Evolutionary conservation across 495 filamentous ascomycete species (phyloP), one percentile per base, ranked within the genome.

Genomic region (Talaromyces nanjingensis): DNA sequence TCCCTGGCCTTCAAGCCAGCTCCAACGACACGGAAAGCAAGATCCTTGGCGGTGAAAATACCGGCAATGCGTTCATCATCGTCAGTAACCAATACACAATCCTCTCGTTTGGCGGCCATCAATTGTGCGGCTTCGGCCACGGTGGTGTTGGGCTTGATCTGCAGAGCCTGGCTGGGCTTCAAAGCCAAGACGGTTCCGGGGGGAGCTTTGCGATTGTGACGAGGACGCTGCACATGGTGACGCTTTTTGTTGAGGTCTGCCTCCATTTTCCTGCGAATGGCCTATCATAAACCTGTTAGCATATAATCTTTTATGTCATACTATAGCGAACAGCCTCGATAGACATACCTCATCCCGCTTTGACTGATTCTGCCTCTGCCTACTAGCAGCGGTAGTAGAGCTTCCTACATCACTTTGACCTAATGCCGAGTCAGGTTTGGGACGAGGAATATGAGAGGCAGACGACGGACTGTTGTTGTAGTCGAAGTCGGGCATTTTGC

Each of bases 31-130:
- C 94, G 87, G 79, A 97, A 99, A 1, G 94, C 94, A 67, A 99
- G 83, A 80, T 99, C 94, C 81, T 99, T 99, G 37, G 94, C 94
- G 3, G 94, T 99, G 75, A 99, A 99, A 68, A 99, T 99, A 76
- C 94, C 94, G 11, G 94, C 88, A 74, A 99, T 98, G 7, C 94
- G 84, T 64, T 99, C 94, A 77, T 99, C 92, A 65, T 98, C 96
- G 70, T 98, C 93, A 25, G 96, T 99, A 42, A 99, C 94, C 60
- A 99, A 80, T n/a, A 99, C 94, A 72, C 94, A 99, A 77, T 99
- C 94, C 72, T 98, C 94, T 63, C 94, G 84, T 83, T 99, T 99
- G 31, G 94, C 94, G 31, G 94, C 94, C 94, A 99, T 99, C 72
- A 99, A 81, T 79, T 99, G 96, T 33, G 94, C 93, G 39, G 94